phyloP scores from a whole-genome alignment of 768 basidiomycete genomes.

The Dioszegia aurantiaca region DNA sequence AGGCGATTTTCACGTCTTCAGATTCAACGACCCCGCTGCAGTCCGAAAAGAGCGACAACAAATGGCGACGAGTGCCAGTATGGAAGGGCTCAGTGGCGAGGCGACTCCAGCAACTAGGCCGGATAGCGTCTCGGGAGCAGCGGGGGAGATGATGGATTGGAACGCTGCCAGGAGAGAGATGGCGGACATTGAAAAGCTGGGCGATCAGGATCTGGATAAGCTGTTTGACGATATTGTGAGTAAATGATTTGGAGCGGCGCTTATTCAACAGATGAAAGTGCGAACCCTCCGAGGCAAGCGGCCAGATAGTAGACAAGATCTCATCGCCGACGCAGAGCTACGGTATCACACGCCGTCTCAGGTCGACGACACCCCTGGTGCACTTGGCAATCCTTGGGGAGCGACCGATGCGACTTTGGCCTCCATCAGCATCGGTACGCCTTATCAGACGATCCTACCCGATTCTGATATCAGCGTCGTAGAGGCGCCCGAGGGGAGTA shows the following conservation, averaged over 20 bases:
- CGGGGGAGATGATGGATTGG: conserved; percentile 68
- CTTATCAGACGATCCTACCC: conserved; percentile 17
- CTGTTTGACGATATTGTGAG: conserved; percentile 91
- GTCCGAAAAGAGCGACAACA: conserved; percentile 37
- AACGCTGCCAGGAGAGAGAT: conserved; percentile 94
- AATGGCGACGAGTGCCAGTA: conserved; percentile 26
- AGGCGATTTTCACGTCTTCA: conserved; percentile 95
- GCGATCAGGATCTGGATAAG: conserved; percentile 76
- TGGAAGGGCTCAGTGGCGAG: conserved; percentile 26
- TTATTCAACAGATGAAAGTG: conserved; percentile 38
- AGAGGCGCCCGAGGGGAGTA: conserved; percentile 16
- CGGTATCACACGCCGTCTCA: conserved; percentile 27
- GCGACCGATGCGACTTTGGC: conserved; percentile 26
- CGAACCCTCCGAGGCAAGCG: conserved; percentile 34
- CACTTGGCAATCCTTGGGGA: conserved; percentile 36
- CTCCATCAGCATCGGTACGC: conserved; percentile 30
- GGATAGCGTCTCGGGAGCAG: conserved; percentile 11
- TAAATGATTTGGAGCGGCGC: conserved; percentile 60
- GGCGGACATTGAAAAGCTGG: conserved; percentile 84
- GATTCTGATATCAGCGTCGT: conserved; percentile 11
- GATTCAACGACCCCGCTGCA: conserved; percentile 63
- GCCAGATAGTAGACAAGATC: conserved; percentile 38
- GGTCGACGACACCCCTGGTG: conserved; percentile 35
- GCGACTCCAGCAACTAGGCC: conserved; percentile 12
- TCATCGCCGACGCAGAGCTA: conserved; percentile 36